Evolutionary conservation across 1,284 basidiomycete genomes (phyloP).

Genomic region (Melampsora medusae): DNA sequence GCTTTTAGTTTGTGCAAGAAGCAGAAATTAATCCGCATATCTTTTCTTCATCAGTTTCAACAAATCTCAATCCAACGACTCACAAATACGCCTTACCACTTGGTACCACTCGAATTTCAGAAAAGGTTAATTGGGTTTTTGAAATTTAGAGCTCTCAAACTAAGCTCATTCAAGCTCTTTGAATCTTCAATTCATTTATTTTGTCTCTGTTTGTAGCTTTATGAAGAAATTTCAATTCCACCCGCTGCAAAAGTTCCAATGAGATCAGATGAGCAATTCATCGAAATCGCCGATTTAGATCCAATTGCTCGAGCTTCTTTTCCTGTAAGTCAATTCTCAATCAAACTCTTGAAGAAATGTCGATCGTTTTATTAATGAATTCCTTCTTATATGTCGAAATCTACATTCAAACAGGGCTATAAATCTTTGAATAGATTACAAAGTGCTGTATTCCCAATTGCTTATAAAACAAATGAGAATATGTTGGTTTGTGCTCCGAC

Average conservation of each 20-base stretch:
- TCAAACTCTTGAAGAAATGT: not conserved
- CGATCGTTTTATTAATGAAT: not conserved
- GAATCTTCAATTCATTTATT: not conserved
- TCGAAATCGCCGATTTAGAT: conserved; percentile 53
- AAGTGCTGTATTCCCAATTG: conserved; percentile 88
- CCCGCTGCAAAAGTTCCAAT: conserved; percentile 53
- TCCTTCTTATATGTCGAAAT: not conserved
- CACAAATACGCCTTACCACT: conserved; percentile 29
- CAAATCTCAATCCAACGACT: conserved; percentile 4
- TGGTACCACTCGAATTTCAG: conserved; percentile 24
- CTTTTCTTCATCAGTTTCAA: conserved; percentile 20
- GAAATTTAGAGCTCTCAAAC: not conserved
- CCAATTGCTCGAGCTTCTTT: conserved; percentile 52
- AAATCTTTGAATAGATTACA: conserved; percentile 87
- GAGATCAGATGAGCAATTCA: conserved; percentile 51
- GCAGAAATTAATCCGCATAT: conserved; percentile 30
- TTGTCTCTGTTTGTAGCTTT: conserved; percentile 2
- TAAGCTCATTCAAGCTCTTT: not conserved
- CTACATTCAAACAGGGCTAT: conserved; percentile 63
- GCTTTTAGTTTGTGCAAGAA: conserved; percentile 27
- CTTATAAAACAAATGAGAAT: conserved; percentile 92
- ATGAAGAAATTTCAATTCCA: conserved; percentile 54
- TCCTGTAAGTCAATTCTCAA: conserved; percentile 38
- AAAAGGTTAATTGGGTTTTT: conserved; percentile 22
- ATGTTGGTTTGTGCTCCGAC: conserved; percentile 94